Evolutionary conservation across 164 flowering plant genomes (phyloP).

Genomic region (Annona cherimola): DNA sequence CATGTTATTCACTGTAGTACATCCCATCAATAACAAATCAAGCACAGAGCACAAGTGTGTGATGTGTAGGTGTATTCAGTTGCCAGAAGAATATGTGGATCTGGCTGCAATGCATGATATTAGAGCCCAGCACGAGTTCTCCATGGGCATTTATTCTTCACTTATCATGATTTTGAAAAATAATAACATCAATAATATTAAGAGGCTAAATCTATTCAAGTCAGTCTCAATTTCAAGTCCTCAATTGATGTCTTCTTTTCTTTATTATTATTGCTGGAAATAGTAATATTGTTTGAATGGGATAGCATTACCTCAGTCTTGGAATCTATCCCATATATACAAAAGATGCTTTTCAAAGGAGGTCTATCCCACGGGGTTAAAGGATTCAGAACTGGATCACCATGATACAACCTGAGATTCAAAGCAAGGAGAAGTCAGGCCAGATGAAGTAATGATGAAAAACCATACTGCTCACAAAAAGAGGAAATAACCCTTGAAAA

Average conservation of each 20-base stretch:
- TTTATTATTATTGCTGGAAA: neutral
- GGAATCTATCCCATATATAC: constrained; percentile 81
- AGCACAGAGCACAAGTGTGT: neutral
- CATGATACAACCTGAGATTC: constrained; percentile 78
- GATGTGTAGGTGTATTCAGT: no score
- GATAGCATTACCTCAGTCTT: constrained; percentile 75
- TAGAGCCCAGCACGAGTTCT: no score
- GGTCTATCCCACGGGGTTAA: constrained; percentile 99
- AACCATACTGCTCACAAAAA: neutral
- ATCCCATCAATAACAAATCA: neutral
- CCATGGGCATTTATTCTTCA: no score
- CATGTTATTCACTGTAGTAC: constrained; percentile 15
- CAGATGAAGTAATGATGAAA: neutral
- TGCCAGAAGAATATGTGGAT: no score
- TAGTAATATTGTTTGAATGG: neutral
- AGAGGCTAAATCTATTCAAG: no score
- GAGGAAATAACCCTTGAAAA: no score
- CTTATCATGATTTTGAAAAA: no score
- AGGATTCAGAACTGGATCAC: constrained; percentile 91
- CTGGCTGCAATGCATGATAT: no score
- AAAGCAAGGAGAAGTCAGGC: constrained; percentile 14
- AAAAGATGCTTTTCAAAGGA: constrained; percentile 90
- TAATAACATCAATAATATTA: no score
- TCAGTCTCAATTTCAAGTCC: no score
- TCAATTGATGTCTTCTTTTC: neutral